These are phyloP conservation scores for Phycomyces blakesleeanus DNA, from an alignment of 192 early-diverging fungal species.

Conservation along the genomic window DNA sequence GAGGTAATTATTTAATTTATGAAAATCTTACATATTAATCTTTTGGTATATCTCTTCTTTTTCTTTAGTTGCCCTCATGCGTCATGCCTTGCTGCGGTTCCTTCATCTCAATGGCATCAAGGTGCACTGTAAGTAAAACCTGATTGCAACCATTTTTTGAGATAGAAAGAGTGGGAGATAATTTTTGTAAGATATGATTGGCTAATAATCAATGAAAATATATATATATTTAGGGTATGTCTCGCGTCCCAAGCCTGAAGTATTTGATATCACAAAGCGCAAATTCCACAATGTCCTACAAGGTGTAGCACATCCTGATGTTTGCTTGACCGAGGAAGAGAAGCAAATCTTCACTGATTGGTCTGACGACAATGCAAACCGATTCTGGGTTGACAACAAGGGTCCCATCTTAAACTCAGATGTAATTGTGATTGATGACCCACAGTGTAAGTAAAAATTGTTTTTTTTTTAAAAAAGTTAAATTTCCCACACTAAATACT, in stretches of 20 bases:
- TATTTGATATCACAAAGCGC: conserved; percentile 85
- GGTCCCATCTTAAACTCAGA: conserved; percentile 66
- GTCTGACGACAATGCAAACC: conserved; percentile 66
- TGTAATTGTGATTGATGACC: conserved; percentile 87
- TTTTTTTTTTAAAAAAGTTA: no score
- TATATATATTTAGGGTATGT: conserved; percentile 54
- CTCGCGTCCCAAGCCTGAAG: conserved; percentile 76
- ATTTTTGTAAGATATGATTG: no score
- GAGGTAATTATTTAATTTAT: conserved; percentile 39
- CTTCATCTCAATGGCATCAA: conserved; percentile 63
- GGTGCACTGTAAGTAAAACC: conserved; percentile 54
- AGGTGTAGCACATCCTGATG: conserved; percentile 58
- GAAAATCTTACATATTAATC: not conserved
- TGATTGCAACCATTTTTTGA: no score
- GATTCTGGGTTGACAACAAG: conserved; percentile 67
- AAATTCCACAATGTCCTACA: conserved; percentile 88
- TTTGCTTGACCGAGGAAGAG: conserved; percentile 57
- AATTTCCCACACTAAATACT: no score
- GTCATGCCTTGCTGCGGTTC: conserved; percentile 74
- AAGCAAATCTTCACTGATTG: conserved; percentile 59
- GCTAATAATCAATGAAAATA: no score
- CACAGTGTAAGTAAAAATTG: conserved; percentile 64
- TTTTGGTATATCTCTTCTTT: not conserved
- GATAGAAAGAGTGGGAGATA: no score
- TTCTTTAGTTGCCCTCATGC: conserved; percentile 74